Evolutionary conservation across 495 filamentous ascomycete genomes (phyloP).

Genomic region (Terfezia boudieri): DNA sequence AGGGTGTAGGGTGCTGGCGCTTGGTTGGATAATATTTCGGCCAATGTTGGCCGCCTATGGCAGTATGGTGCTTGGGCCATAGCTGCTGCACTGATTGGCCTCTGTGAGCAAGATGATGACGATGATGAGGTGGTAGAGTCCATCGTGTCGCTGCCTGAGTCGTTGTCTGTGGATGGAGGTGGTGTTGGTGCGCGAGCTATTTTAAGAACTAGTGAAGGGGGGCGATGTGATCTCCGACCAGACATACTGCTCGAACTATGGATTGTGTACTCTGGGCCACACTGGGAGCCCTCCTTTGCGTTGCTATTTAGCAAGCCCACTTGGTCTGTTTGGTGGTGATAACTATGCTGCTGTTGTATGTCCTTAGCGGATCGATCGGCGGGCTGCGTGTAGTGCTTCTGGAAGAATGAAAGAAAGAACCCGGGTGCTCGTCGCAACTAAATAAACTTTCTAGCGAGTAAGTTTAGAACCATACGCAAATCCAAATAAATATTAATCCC

Average conservation of each 20-base stretch:
- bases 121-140: slow-evolving; percentile 1
- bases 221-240: slow-evolving; percentile 15
- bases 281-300: too few species aligned
- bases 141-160: slow-evolving; percentile 8
- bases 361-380: too few species aligned
- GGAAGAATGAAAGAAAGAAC: too few species aligned
- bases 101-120: background rate
- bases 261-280: too few species aligned
- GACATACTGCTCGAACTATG: slow-evolving; percentile 7
- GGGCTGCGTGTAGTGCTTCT: too few species aligned
- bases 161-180: slow-evolving; percentile 16
- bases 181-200: slow-evolving; percentile 17
- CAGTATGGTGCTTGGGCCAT: slow-evolving; percentile 39
- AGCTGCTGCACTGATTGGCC: background rate
- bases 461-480: too few species aligned
- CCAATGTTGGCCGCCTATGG: slow-evolving; percentile 55
- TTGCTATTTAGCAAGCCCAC: too few species aligned
- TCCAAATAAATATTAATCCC: too few species aligned
- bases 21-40: slow-evolving; percentile 69
- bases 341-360: too few species aligned
- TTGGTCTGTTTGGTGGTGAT: too few species aligned
- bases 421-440: too few species aligned
- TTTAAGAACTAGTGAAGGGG: slow-evolving; percentile 18
- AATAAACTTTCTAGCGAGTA: too few species aligned
- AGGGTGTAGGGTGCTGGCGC: slow-evolving; percentile 83